These are phyloP conservation scores for Cardamine occulta DNA, from an alignment of 345 rosid species.

Conservation along the genomic window DNA sequence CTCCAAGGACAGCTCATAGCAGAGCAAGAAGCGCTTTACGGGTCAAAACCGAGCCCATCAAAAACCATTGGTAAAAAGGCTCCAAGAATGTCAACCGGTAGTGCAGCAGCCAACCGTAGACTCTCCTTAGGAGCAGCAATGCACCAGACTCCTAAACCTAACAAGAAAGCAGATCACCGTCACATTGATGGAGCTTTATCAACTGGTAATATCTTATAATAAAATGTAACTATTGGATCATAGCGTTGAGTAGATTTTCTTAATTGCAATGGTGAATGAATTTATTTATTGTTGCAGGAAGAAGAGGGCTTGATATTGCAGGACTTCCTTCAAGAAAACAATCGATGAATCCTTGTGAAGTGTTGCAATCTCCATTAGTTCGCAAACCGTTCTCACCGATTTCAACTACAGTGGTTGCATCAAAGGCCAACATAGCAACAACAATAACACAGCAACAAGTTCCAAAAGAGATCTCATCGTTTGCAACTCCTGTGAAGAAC, in stretches of 20 bases:
- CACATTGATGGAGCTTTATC: slow-evolving; percentile 61
- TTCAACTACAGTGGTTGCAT: slow-evolving; percentile 54
- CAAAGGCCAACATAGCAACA: slow-evolving; percentile 50
- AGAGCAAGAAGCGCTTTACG: slow-evolving; percentile 92
- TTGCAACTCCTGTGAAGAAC: slow-evolving; percentile 63
- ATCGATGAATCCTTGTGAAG: slow-evolving; percentile 56
- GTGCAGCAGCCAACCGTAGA: slow-evolving; percentile 65
- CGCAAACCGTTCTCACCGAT: slow-evolving; percentile 93
- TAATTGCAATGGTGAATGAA: slow-evolving; percentile 3
- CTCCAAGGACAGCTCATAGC: slow-evolving; percentile 93
- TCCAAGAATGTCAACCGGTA: slow-evolving; percentile 78
- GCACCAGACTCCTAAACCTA: slow-evolving; percentile 71
- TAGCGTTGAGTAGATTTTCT: background rate
- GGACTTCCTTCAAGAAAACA: slow-evolving; percentile 65
- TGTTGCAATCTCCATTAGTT: slow-evolving; percentile 67
- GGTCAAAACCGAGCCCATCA: slow-evolving; percentile 95
- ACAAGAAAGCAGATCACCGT: slow-evolving; percentile 60
- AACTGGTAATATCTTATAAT: slow-evolving; percentile 49
- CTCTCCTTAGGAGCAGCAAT: slow-evolving; percentile 75
- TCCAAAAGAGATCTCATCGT: slow-evolving; percentile 17
- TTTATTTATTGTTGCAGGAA: slow-evolving; percentile 43
- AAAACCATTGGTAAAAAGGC: slow-evolving; percentile 78
- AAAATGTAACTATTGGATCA: background rate
- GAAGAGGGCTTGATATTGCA: slow-evolving; percentile 73
- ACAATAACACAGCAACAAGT: slow-evolving; percentile 35